Evolutionary conservation across 1,284 basidiomycete species (phyloP), one percentile per base, ranked within the genome.

Genomic region (Sanghuangporus baumii): DNA sequence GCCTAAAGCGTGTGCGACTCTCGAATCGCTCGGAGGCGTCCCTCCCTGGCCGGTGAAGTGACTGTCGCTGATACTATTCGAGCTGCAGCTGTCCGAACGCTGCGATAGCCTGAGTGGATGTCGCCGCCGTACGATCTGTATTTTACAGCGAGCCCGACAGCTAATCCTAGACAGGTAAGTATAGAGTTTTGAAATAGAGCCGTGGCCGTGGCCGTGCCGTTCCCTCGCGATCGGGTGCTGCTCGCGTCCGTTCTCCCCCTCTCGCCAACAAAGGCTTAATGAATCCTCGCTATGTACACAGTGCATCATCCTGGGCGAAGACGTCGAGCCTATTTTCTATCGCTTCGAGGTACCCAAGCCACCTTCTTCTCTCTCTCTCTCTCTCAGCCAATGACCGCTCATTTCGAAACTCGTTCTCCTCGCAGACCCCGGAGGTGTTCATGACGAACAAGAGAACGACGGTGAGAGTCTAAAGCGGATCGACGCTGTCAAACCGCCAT

Each of bases 301-400:
- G 62, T 87, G 84, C 71, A 79, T 85, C 65, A 76, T 89, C 75
- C 88, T 89, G 65, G 86, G 87, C 46, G 81, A 84, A 69, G 82
- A 85, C 71, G 76, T 75, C 40, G 78, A 74, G 66, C 83, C 82
- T 1, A 73, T 88, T 69, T 87, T 83, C 74, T 84, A 83, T 70
- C 82, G 80, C 67, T 88, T 90, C 72, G 83, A 86, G 48, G 59
- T 60, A 54, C 48, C 48, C 23, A 7, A 31, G 2, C 40, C 37
- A 26, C 26, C 23, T 43, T 38, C 38, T 18, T 40, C 56, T 20
- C 5, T 41, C 54, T 18, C 5, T 41, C 54, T 18, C 18, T 8
- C 55, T 38, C 8, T 56, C 12, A 8, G 26, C 31, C 8, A n/a
- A 26, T 43, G 14, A 18, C n/a, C 41, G 3, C 41, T 43, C 41